A percentile compares a stretch with the other conserved stretches of the same genome.
Evolutionary conservation across 2,329 filamentous ascomycete genomes (phyloP).

Genomic region (Penicillium sp.): DNA sequence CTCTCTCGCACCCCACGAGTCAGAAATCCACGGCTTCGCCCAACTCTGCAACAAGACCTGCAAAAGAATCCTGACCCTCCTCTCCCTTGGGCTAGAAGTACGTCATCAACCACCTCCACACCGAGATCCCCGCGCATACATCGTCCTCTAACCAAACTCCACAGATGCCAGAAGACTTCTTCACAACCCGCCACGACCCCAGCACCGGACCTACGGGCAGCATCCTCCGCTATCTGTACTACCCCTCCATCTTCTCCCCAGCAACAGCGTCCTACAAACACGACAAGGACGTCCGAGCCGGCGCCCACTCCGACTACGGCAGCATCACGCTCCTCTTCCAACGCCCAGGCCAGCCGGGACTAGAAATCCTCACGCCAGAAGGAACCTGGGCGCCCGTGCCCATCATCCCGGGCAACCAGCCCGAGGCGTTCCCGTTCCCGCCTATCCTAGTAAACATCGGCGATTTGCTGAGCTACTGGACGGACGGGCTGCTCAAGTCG

Average conservation of each 20-base stretch:
- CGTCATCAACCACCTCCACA: neutral
- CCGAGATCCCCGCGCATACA: neutral
- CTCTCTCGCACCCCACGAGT: slow-evolving; percentile 61
- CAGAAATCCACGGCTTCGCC: slow-evolving; percentile 67
- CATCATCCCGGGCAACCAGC: slow-evolving; percentile 55
- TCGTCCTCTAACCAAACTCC: neutral
- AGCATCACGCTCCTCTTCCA: slow-evolving; percentile 76
- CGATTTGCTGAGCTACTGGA: slow-evolving; percentile 81
- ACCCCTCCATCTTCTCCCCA: slow-evolving; percentile 59
- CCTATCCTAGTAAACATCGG: slow-evolving; percentile 75
- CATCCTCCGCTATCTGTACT: slow-evolving; percentile 72
- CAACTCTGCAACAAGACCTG: slow-evolving; percentile 72
- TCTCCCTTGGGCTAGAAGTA: slow-evolving; percentile 75
- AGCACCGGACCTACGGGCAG: slow-evolving; percentile 53
- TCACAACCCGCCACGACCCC: slow-evolving; percentile 62
- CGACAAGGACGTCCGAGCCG: slow-evolving; percentile 73
- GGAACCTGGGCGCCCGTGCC: slow-evolving; percentile 65
- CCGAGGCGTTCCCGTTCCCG: slow-evolving; percentile 54
- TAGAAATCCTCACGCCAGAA: slow-evolving; percentile 72
- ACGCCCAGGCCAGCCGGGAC: slow-evolving; percentile 76
- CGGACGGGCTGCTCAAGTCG: slow-evolving; percentile 79
- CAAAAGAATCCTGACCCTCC: slow-evolving; percentile 70
- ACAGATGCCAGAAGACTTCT: slow-evolving; percentile 55
- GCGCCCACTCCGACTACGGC: slow-evolving; percentile 88
- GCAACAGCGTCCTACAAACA: slow-evolving; percentile 48